Conservation (phyloP, 768 basidiomycete species). For the Leccinum variicolor region DNA sequence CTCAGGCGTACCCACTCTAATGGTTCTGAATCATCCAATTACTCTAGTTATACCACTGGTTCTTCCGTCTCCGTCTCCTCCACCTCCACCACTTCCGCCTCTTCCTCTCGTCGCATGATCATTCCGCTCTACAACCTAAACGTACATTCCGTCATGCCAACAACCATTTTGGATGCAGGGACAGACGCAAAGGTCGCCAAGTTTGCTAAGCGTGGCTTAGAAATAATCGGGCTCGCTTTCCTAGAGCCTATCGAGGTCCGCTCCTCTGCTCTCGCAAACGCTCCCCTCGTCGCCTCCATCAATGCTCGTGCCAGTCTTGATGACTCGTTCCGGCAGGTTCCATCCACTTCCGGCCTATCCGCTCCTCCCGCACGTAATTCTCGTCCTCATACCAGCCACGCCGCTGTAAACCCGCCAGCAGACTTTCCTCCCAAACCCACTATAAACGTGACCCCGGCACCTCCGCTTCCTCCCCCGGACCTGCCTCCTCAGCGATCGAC, state of each 20-base stretch:
- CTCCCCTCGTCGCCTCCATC: constrained; percentile 7
- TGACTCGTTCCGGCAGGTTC: constrained; percentile 15
- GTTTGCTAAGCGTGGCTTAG: constrained; percentile 69
- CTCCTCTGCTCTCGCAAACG: constrained; percentile 22
- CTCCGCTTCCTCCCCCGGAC: constrained; percentile 14
- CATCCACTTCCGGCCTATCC: background rate
- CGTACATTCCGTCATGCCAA: constrained; percentile 85
- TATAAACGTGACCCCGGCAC: constrained; percentile 15
- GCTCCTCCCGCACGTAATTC: constrained; percentile 9
- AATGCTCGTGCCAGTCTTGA: constrained; percentile 32
- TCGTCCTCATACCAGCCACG: constrained; percentile 2
- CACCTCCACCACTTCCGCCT: constrained; percentile 40
- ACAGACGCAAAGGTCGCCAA: constrained; percentile 84
- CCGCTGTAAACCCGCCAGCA: background rate
- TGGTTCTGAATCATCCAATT: constrained; percentile 48
- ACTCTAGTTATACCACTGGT: constrained; percentile 50
- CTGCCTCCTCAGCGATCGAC: constrained; percentile 39
- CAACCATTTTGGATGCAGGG: constrained; percentile 82
- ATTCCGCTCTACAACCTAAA: constrained; percentile 85
- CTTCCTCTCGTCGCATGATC: constrained; percentile 63
- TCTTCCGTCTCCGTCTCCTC: constrained; percentile 40
- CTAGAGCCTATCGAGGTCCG: constrained; percentile 81
- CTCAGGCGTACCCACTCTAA: constrained; percentile 35
- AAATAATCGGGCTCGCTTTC: constrained; percentile 73
- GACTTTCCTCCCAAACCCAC: constrained; percentile 5